These are phyloP conservation scores for Plectranthus barbatus DNA, from an alignment of 257 asterid species.

Conservation along the genomic window DNA sequence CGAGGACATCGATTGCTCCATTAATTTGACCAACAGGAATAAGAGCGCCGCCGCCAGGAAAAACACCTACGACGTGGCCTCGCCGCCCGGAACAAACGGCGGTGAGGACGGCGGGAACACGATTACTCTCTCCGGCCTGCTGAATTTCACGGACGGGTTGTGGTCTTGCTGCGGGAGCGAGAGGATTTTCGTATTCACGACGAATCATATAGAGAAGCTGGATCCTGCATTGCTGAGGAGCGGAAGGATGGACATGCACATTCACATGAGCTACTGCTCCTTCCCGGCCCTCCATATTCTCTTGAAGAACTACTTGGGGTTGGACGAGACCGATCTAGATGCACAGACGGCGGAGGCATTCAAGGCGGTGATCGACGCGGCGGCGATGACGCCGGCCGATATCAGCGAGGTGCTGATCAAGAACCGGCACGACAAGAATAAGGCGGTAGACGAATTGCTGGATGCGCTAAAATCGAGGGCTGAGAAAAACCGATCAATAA, in stretches of 20 bases:
- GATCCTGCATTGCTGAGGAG: constrained; percentile 90
- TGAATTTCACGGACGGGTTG: constrained; percentile 88
- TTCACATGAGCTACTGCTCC: constrained; percentile 55
- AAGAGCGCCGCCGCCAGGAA: constrained; percentile 8
- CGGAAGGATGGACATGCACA: constrained; percentile 98
- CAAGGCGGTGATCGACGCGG: constrained; percentile 36
- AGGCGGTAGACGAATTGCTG: constrained; percentile 50
- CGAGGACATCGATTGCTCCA: too few relatives aligned
- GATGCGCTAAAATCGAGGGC: constrained; percentile 43
- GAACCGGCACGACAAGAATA: constrained; percentile 50
- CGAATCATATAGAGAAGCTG: constrained; percentile 83
- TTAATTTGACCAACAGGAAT: constrained; percentile 33
- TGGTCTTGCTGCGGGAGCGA: too few relatives aligned
- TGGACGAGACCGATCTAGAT: constrained; percentile 37
- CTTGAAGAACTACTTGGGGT: constrained; percentile 63
- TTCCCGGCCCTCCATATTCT: constrained; percentile 57
- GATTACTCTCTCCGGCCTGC: constrained; percentile 74
- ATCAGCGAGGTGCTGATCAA: constrained; percentile 74
- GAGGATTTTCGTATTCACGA: too few relatives aligned
- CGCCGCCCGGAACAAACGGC: constrained; percentile 18
- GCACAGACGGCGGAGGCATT: constrained; percentile 27
- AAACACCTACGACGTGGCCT: constrained; percentile 3
- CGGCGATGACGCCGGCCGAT: constrained; percentile 90
- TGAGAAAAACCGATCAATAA: constrained; percentile 22
- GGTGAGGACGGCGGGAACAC: constrained; percentile 46